phyloP scores from a whole-genome alignment of 768 basidiomycete species.

The Mycena indigotica region DNA sequence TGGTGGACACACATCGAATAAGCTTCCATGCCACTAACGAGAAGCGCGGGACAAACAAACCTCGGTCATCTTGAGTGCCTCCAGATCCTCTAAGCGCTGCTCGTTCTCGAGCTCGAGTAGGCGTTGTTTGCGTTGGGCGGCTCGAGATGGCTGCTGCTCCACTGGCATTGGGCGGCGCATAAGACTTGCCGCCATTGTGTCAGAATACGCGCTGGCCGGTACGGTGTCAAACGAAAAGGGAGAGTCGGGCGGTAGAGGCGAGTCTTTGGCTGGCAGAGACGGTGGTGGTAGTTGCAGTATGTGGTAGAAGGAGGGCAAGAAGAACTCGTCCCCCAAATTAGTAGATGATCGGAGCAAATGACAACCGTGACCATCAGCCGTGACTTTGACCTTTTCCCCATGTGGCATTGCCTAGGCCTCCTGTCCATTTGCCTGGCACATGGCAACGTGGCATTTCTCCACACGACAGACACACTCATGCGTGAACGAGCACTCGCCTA shows the following conservation, averaged over 20 bases:
- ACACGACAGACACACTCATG: too few relatives aligned
- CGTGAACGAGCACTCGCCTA: too few relatives aligned
- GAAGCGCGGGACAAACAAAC: constrained; percentile 28
- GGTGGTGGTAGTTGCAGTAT: neutral
- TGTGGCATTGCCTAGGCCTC: neutral
- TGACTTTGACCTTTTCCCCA: neutral
- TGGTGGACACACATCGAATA: neutral
- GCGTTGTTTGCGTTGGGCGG: constrained; percentile 48
- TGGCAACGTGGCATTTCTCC: neutral
- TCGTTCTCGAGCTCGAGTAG: constrained; percentile 55
- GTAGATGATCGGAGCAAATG: neutral
- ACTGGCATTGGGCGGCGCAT: constrained; percentile 19
- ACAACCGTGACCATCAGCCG: neutral
- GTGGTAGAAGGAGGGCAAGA: neutral
- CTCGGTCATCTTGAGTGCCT: constrained; percentile 61
- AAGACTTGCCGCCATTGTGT: constrained; percentile 14
- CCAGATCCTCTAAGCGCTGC: constrained; percentile 54
- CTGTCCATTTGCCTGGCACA: neutral
- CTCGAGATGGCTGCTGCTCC: constrained; percentile 34
- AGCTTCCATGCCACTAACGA: neutral
- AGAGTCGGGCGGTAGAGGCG: neutral
- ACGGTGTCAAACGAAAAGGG: too few relatives aligned
- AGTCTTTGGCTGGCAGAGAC: neutral
- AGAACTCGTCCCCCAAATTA: neutral
- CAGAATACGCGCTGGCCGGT: neutral